A percentile compares a stretch with the other conserved stretches of the same genome.
Evolutionary conservation across 345 rosid species (phyloP).

Genomic region (Dipteronia dyeriana): DNA sequence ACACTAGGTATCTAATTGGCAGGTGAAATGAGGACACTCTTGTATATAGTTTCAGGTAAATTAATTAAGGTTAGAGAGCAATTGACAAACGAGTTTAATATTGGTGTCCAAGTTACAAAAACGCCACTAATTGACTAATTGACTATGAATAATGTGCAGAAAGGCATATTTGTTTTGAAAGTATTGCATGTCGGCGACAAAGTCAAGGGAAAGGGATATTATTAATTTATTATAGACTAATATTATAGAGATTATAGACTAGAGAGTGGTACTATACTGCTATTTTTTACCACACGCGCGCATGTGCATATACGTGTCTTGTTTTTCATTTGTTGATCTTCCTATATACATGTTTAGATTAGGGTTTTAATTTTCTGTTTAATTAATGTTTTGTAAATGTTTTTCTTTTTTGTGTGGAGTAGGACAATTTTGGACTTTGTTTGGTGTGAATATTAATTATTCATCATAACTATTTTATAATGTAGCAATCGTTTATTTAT

Average conservation of each 20-base stretch:
- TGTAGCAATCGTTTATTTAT: background rate
- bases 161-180: background rate
- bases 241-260: too few relatives aligned
- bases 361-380: background rate
- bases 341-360: too few relatives aligned
- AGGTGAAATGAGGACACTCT: too few relatives aligned
- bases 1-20: too few relatives aligned
- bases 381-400: background rate
- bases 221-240: too few relatives aligned
- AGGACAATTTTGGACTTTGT: background rate
- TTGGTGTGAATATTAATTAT: background rate
- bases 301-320: background rate
- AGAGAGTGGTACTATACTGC: too few relatives aligned
- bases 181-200: constrained; percentile 7
- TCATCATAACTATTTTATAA: background rate
- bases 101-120: background rate
- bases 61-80: background rate
- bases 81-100: background rate
- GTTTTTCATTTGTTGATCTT: too few relatives aligned
- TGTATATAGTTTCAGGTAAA: too few relatives aligned
- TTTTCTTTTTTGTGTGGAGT: background rate
- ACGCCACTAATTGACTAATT: background rate
- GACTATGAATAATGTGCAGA: background rate
- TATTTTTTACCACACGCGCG: background rate
- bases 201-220: background rate